These are phyloP conservation scores for Coniosporium tulheliwenetii DNA, from an alignment of 2,329 filamentous ascomycete genomes.

Conservation along the genomic window DNA sequence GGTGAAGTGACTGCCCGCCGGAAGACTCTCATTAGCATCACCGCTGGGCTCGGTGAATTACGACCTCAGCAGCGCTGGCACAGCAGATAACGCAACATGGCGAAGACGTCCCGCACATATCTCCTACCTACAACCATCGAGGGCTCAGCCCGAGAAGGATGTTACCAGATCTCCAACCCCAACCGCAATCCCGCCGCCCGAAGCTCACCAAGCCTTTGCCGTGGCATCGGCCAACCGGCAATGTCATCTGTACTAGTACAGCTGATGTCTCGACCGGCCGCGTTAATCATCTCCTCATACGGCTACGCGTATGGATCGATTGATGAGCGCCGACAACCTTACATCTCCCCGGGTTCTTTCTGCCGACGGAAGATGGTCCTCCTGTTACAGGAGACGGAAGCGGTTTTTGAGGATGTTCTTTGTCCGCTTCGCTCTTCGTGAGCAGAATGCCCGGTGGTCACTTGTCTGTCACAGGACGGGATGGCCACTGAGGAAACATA, in stretches of 20 bases:
- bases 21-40: background rate
- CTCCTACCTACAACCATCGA: slow-evolving; percentile 25
- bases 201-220: slow-evolving; percentile 31
- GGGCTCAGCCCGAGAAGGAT: slow-evolving; percentile 15
- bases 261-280: slow-evolving; percentile 44
- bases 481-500: slow-evolving; percentile 62
- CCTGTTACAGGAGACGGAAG: slow-evolving; percentile 29
- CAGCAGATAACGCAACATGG: slow-evolving; percentile 12
- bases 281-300: slow-evolving; percentile 48
- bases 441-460: slow-evolving; percentile 5
- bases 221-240: slow-evolving; percentile 36
- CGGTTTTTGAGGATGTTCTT: slow-evolving; percentile 96
- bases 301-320: slow-evolving; percentile 33
- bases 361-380: slow-evolving; percentile 9
- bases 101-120: slow-evolving; percentile 33
- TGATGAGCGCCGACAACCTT: slow-evolving; percentile 39
- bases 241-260: slow-evolving; percentile 20
- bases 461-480: slow-evolving; percentile 6
- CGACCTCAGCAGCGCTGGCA: no score
- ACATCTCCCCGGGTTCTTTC: slow-evolving; percentile 9
- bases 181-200: slow-evolving; percentile 15
- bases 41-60: background rate
- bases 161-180: slow-evolving; percentile 29
- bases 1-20: background rate
- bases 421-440: slow-evolving; percentile 48